Conservation (phyloP, 2,329 filamentous ascomycete genomes). For the Trichoderma breve region DNA sequence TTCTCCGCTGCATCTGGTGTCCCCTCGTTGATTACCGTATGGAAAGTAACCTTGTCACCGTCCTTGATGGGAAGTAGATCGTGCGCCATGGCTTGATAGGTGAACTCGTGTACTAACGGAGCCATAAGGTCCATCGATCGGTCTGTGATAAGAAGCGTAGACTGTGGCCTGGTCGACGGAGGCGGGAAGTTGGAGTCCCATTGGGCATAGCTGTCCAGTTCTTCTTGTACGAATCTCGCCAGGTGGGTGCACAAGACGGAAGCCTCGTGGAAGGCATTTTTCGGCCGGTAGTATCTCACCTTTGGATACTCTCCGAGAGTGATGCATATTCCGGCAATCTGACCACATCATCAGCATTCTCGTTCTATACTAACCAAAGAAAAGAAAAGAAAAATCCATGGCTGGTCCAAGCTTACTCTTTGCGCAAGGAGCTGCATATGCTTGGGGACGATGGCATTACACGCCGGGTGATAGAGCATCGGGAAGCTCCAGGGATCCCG, state of each 20-base stretch:
- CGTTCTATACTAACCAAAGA: background rate
- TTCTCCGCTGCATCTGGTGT: constrained; percentile 70
- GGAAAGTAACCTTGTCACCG: constrained; percentile 82
- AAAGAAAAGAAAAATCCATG: background rate
- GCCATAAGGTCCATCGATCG: constrained; percentile 89
- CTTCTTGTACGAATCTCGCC: constrained; percentile 85
- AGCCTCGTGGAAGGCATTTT: constrained; percentile 75
- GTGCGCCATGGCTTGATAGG: constrained; percentile 97
- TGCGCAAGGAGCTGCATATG: constrained; percentile 86
- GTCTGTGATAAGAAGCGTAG: constrained; percentile 82
- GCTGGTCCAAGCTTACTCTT: constrained; percentile 59
- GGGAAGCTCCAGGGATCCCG: constrained; percentile 95
- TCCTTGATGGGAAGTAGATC: constrained; percentile 88
- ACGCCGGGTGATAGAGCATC: constrained; percentile 83
- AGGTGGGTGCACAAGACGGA: constrained; percentile 83
- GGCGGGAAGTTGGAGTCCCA: constrained; percentile 84
- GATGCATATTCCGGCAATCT: constrained; percentile 68
- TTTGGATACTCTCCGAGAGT: constrained; percentile 91
- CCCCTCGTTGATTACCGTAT: constrained; percentile 74
- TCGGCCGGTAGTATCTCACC: constrained; percentile 85
- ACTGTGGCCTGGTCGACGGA: constrained; percentile 71
- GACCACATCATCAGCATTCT: background rate
- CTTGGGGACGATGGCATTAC: constrained; percentile 75
- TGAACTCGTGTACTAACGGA: constrained; percentile 91
- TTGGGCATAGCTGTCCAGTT: constrained; percentile 84